A percentile compares a stretch with the other conserved stretches of the same genome.
Conservation (phyloP, 2,329 filamentous ascomycete species). For the Didymella exigua region DNA sequence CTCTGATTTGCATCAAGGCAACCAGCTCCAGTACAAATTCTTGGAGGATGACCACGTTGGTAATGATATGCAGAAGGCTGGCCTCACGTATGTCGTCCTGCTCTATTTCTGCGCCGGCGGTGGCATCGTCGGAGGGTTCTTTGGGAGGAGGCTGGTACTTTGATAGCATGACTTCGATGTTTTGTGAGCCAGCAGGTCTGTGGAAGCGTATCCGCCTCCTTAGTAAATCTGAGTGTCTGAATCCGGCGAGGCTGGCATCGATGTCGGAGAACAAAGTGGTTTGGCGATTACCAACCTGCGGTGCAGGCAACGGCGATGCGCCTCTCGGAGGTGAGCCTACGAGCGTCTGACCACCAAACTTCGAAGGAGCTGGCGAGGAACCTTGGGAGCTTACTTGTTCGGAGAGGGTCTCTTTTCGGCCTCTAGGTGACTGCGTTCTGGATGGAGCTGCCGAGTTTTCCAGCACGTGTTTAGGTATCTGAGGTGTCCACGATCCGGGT, state of each 20-base stretch:
- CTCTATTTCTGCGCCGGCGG: conserved; percentile 25
- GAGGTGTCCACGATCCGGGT: conserved; percentile 44
- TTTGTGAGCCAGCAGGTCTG: conserved; percentile 26
- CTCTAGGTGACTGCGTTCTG: conserved; percentile 44
- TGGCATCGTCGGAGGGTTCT: conserved; percentile 26
- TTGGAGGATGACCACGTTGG: conserved; percentile 58
- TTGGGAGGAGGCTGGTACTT: conserved; percentile 45
- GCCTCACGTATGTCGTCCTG: conserved; percentile 47
- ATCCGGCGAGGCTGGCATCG: conserved; percentile 38
- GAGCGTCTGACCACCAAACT: conserved; percentile 35
- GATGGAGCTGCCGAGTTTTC: conserved; percentile 40
- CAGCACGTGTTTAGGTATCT: conserved; percentile 44
- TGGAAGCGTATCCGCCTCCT: conserved; percentile 46
- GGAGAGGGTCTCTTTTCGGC: conserved; percentile 42
- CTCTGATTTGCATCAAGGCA: conserved; percentile 55
- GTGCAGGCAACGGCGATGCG: conserved; percentile 38
- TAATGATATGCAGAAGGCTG: conserved; percentile 56
- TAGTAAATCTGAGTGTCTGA: conserved; percentile 41
- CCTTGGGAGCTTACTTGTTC: conserved; percentile 28
- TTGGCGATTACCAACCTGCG: conserved; percentile 35
- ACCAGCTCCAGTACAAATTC: conserved; percentile 58
- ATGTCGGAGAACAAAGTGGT: conserved; percentile 45
- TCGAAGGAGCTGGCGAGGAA: conserved; percentile 35
- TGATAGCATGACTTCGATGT: conserved; percentile 42
- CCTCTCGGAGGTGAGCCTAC: conserved; percentile 38